Conservation (phyloP, 768 basidiomycete genomes). For the Podaxis rugospora region DNA sequence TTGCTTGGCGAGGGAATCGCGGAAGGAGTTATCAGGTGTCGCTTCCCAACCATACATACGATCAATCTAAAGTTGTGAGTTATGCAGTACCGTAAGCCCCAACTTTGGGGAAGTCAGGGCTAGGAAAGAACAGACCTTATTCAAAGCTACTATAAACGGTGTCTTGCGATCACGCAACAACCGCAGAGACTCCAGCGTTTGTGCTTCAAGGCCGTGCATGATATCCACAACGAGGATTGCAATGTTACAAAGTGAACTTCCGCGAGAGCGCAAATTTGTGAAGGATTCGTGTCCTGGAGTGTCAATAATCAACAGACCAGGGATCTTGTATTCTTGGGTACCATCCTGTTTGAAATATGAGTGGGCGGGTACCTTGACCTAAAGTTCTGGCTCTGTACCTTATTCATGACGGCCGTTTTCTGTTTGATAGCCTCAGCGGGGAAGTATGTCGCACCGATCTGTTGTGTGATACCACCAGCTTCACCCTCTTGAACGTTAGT, state of each 20-base stretch:
- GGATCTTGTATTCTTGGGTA: conserved; percentile 90
- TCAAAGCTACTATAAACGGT: conserved; percentile 97
- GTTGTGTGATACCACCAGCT: conserved; percentile 99
- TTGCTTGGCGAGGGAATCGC: conserved; percentile 85
- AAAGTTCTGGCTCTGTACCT: conserved; percentile 34
- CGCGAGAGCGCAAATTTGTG: conserved; percentile 92
- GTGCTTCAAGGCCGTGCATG: conserved; percentile 98
- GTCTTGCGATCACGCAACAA: conserved; percentile 90
- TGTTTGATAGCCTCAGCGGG: conserved; percentile 90
- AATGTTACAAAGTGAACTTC: conserved; percentile 97
- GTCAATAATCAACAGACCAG: conserved; percentile 93
- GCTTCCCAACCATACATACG: conserved; percentile 94
- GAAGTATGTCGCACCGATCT: conserved; percentile 99
- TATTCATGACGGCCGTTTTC: conserved; percentile 94
- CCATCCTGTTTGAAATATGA: conserved; percentile 49
- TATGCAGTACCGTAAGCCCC: not conserved
- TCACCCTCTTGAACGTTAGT: conserved; percentile 99
- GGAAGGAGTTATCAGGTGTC: conserved; percentile 90
- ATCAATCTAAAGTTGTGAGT: conserved; percentile 65
- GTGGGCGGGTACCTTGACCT: not conserved
- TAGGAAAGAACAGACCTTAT: conserved; percentile 57
- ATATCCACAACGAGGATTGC: conserved; percentile 99
- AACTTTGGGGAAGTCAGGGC: not conserved
- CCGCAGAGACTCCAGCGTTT: conserved; percentile 93
- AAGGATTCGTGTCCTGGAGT: conserved; percentile 99